Conservation (phyloP, 345 rosid species). For the Eucalyptus guilfoylei region DNA sequence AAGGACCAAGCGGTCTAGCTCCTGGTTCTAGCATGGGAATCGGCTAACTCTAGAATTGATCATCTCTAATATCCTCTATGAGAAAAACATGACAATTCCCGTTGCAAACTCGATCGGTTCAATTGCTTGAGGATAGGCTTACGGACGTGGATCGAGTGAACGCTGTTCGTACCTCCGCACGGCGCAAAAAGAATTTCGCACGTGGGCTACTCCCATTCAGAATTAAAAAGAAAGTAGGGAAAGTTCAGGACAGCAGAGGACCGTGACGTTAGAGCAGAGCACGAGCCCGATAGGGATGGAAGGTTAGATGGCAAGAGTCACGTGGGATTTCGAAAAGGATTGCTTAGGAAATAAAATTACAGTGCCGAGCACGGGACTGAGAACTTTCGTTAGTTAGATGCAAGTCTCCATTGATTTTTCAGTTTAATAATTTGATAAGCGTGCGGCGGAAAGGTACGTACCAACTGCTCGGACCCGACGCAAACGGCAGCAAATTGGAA, state of each 20-base stretch:
- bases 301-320: not conserved
- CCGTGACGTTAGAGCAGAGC: rapidly evolving
- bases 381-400: not conserved
- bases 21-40: not conserved
- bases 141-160: rapidly evolving
- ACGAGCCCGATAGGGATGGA: not conserved
- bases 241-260: not conserved
- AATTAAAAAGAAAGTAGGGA: not conserved
- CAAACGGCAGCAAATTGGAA: not conserved
- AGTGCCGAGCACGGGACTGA: not conserved
- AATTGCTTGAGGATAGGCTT: not conserved
- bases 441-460: not conserved
- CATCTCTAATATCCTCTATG: not conserved
- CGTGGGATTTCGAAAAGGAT: not conserved
- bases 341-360: not conserved
- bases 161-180: rapidly evolving
- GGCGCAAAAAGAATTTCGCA: not conserved
- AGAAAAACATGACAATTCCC: not conserved
- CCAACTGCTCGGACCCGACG: not conserved
- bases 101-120: not conserved
- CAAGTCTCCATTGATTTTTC: not conserved
- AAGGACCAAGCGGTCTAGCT: not conserved
- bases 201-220: rapidly evolving
- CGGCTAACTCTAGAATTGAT: rapidly evolving
- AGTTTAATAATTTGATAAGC: not conserved